Evolutionary conservation across 2,329 filamentous ascomycete species (phyloP).

Genomic region (Calonectria montana): DNA sequence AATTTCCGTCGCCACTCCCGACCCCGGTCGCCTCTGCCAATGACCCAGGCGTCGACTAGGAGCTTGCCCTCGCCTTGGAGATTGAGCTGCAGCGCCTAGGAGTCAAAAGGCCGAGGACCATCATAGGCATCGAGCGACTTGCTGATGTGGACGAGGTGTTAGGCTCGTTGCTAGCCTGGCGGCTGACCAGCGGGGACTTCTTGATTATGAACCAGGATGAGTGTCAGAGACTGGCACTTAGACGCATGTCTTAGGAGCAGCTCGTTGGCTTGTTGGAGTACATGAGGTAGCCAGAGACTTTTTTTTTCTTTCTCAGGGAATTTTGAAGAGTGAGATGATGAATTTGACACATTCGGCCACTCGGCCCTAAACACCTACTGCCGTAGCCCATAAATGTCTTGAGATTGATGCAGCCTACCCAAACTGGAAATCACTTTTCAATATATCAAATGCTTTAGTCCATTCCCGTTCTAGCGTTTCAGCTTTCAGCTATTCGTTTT

Average conservation of each 20-base stretch:
- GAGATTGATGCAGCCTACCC: too few relatives aligned
- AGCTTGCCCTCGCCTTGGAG: not conserved
- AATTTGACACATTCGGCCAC: too few relatives aligned
- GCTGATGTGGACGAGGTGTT: not conserved
- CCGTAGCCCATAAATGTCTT: too few relatives aligned
- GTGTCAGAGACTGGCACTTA: not conserved
- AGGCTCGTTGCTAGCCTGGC: not conserved
- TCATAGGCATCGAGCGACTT: not conserved
- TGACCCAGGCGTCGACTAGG: not conserved
- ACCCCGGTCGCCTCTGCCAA: not conserved
- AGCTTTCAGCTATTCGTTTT: too few relatives aligned
- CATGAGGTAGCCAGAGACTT: too few relatives aligned
- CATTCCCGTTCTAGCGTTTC: too few relatives aligned
- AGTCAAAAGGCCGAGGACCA: not conserved
- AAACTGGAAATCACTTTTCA: too few relatives aligned
- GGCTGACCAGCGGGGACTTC: not conserved
- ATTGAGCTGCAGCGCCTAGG: not conserved
- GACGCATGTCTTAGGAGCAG: not conserved
- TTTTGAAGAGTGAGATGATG: too few relatives aligned
- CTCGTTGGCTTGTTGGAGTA: not conserved
- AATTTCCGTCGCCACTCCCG: not conserved
- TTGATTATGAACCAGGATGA: not conserved
- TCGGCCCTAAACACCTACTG: too few relatives aligned
- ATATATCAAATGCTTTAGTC: too few relatives aligned
- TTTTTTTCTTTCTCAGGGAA: too few relatives aligned